Conservation (phyloP, 148 eudicot species). For the Rhododendron simsii region DNA sequence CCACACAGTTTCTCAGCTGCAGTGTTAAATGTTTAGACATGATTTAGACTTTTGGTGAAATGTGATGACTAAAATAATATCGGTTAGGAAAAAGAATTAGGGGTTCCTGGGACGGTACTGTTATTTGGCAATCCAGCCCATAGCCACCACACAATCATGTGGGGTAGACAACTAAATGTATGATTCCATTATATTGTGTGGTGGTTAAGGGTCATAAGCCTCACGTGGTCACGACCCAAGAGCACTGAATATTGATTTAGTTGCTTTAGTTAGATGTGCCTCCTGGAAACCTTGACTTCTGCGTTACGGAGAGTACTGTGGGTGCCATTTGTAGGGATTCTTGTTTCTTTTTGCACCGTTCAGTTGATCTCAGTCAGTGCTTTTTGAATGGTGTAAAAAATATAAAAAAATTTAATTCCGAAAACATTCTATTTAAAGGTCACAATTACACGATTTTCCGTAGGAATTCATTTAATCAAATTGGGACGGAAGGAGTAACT, state of each 20-base stretch:
- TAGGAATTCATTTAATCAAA: no score
- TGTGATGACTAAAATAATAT: not conserved
- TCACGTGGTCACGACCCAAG: not conserved
- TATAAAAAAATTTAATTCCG: no score
- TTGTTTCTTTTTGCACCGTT: no score
- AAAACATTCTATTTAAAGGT: no score
- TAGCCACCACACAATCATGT: not conserved
- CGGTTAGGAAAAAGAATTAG: not conserved
- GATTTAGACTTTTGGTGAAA: not conserved
- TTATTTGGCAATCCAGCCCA: not conserved
- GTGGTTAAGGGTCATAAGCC: not conserved
- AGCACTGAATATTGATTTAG: not conserved
- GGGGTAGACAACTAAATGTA: not conserved
- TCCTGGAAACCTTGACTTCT: no score
- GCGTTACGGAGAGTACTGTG: no score
- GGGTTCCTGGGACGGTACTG: not conserved
- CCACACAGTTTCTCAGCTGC: not conserved
- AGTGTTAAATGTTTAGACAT: not conserved
- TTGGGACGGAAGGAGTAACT: no score
- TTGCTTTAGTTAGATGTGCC: not conserved
- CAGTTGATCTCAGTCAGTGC: fast-evolving
- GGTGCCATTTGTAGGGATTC: no score
- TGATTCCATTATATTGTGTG: no score
- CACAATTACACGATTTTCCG: no score
- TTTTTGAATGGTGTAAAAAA: no score